Conservation (phyloP, 768 basidiomycete species). For the Candolleomyces eurysporus region DNA sequence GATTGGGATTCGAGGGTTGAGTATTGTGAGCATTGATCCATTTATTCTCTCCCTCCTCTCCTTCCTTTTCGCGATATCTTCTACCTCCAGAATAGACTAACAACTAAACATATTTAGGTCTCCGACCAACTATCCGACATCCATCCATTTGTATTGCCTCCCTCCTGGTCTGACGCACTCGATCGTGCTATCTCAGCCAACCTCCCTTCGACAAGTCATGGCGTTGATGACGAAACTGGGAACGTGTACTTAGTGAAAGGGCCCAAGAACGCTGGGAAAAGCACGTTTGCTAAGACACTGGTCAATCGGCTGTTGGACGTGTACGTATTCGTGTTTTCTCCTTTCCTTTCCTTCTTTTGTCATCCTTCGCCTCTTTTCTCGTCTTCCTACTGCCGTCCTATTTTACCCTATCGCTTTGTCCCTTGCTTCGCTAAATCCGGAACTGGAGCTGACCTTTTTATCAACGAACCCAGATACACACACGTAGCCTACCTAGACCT, state of each 20-base stretch:
- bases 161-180: slow-evolving; percentile 39
- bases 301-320: slow-evolving; percentile 63
- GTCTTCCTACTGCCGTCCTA: too few species aligned
- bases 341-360: background rate
- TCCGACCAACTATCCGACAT: slow-evolving; percentile 35
- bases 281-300: slow-evolving; percentile 75
- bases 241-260: slow-evolving; percentile 72
- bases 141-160: slow-evolving; percentile 33
- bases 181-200: slow-evolving; percentile 14
- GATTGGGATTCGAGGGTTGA: slow-evolving; percentile 1
- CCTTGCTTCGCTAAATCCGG: too few species aligned
- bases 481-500: slow-evolving; percentile 91
- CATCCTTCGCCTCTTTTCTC: too few species aligned
- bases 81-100: too few species aligned
- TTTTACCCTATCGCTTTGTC: too few species aligned
- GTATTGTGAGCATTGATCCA: background rate
- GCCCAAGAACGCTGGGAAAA: slow-evolving; percentile 86
- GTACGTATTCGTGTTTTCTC: slow-evolving; percentile 33
- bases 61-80: too few species aligned
- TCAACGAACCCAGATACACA: slow-evolving; percentile 48
- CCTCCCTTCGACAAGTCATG: slow-evolving; percentile 13
- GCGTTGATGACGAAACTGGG: slow-evolving; percentile 11
- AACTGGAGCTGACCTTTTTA: background rate
- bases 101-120: slow-evolving; percentile 24
- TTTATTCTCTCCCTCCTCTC: too few species aligned